Base-by-base conservation (phyloP, 1,284 basidiomycete species). In the Cronartium ribicola region DNA sequence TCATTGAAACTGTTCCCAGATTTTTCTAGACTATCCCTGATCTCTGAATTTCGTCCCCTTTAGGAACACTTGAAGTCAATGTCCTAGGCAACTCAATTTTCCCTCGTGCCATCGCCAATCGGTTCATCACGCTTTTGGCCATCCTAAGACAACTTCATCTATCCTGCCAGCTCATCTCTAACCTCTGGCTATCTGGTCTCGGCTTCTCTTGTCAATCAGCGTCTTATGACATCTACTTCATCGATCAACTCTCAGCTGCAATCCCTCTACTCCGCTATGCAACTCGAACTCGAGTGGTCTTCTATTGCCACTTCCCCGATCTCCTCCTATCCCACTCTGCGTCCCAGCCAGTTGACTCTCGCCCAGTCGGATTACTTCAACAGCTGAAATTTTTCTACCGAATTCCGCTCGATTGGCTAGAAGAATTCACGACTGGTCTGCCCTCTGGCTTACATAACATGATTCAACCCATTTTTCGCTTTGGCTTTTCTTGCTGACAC, bases 261-360 rank as follows among this genome's bases (percentile, higher is more conserved):
- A 85, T 98, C 20, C 95, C 95, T 0, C 84, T 95, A 76, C 84
- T 98, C 0, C 86, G 91, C 13, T 81, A 84, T 67, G 80, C 91
- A 10, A 86, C 85, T 2, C 84, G 85, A 11, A 91, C 87, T 10
- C 87, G 91, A 0, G 90, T 96, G 36, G 88, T 98, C 17, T 98
- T 97, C 83, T 98, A 98, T 82, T 96, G 94, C 79, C 95, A 98
- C 81, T 98, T 98, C 79, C 95, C 96, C 0, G 94, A 97, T 83
- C 93, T 94, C 81, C 84, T 96, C 0, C 85, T 96, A n/a, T 81
- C 80, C 20, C 7, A 13, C 37, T 22, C 36, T 51, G 20, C 36
- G 0, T 36, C 37, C 0, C 5, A 55, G 44, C 41, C 65, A 69
- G 2, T 77, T 66, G 41, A 57, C 48, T 60, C 64, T 55, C 67